phyloP scores from a whole-genome alignment of 257 asterid genomes.

The Eustoma russellianum region DNA sequence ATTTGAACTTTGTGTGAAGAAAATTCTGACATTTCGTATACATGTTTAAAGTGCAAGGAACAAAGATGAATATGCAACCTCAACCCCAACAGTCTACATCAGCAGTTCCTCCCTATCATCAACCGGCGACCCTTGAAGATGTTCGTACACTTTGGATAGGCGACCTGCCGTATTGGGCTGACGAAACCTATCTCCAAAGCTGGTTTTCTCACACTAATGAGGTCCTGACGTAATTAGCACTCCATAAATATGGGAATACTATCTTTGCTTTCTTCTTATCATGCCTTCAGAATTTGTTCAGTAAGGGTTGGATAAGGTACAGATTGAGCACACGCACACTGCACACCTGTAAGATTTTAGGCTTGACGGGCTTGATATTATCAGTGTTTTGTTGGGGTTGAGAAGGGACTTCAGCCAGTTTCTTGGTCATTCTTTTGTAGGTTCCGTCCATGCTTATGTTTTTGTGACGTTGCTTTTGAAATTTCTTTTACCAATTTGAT shows the following conservation, averaged over 20 bases:
- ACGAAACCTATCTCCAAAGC: constrained; percentile 77
- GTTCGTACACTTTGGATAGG: constrained; percentile 99
- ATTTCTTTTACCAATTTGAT: too few species aligned
- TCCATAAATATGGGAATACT: too few species aligned
- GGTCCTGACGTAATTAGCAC: constrained; percentile 19
- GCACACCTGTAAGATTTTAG: not conserved
- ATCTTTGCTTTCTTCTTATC: not conserved
- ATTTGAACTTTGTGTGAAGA: too few species aligned
- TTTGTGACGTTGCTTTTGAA: too few species aligned
- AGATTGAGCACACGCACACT: too few species aligned
- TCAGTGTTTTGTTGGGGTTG: not conserved
- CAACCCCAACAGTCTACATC: constrained; percentile 10
- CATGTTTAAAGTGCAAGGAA: too few species aligned
- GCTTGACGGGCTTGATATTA: not conserved
- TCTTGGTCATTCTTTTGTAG: too few species aligned
- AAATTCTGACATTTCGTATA: too few species aligned
- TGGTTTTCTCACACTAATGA: constrained; percentile 88
- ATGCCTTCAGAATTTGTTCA: not conserved
- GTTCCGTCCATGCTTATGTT: too few species aligned
- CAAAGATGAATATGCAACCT: constrained; percentile 22
- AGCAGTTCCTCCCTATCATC: constrained; percentile 71
- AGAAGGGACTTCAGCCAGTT: not conserved
- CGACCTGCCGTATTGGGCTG: constrained; percentile 99
- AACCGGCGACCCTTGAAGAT: constrained; percentile 86
- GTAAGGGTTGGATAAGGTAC: too few species aligned